Evolutionary conservation across 1,284 basidiomycete species (phyloP), one percentile per base, ranked within the genome.

Genomic region (Trichosporon asahii): DNA sequence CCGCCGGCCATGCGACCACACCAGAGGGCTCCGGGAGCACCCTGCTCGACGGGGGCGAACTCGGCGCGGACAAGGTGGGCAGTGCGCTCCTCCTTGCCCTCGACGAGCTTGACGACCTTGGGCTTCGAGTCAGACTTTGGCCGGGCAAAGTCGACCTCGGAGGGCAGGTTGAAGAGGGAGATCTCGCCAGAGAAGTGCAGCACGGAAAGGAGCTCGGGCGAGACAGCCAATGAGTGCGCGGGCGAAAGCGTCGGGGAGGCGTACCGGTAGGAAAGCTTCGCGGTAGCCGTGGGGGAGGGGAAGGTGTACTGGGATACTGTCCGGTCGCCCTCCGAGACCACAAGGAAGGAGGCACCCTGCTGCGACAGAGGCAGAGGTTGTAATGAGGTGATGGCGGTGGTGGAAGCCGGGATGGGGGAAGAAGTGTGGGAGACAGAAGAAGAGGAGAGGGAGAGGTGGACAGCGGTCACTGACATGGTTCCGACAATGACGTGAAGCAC

Each of bases 311-410:
- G 81, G 4, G 79, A 90, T n/a, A 92, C 84, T 60, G 90, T 88
- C 23, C 92, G 88, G 81, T 94, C 92, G 33, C 87, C 87, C 76
- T 91, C 89, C 5, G 91, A 91, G 23, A 88, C 86, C 4, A 91
- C 90, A 55, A 91, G 83, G 80, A 94, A 91, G 7, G 78, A 81
- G 4, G 71, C 70, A 1, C 77, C 80, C 60, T 77, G 74, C 25
- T 76, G 69, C 31, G 76, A 68, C 44, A 74, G 65, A n/a, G 81
- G 77, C 9, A 83, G 66, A 14, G 81, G 75, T 6, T 75, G 66
- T 31, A 84, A 66, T 9, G 77, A 76, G 14, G 79, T 80, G 72
- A 83, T 76, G 2, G 78, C 75, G 2, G 82, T 76, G 1, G 82
- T 80, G 4, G 82, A 80, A 2, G 79, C 81, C 0, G 82, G 80